Evolutionary conservation across 1,284 basidiomycete species (phyloP).

Genomic region (Ceratobasidium sp.): DNA sequence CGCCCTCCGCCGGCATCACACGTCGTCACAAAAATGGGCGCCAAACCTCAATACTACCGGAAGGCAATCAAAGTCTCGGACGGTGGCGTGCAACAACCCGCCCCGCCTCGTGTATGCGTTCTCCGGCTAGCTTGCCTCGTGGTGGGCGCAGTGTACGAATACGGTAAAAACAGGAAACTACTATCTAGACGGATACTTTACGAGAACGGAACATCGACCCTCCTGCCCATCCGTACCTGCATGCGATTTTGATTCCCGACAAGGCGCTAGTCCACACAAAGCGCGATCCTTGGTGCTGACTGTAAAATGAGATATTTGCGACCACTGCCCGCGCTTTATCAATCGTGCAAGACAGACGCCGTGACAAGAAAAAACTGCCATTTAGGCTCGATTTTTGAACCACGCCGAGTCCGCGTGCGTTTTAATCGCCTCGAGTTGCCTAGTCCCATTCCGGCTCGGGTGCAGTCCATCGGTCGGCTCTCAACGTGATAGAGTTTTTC

Average conservation of each 20-base stretch:
- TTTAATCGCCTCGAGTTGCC: slow-evolving; percentile 27
- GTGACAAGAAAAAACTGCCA: neutral
- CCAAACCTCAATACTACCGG: neutral
- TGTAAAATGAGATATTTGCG: slow-evolving; percentile 24
- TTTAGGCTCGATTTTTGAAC: slow-evolving; percentile 28
- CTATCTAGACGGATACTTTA: neutral
- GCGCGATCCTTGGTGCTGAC: slow-evolving; percentile 24
- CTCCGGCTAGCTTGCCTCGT: slow-evolving; percentile 16
- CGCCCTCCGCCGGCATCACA: neutral
- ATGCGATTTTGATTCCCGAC: slow-evolving; percentile 33
- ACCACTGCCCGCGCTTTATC: slow-evolving; percentile 14
- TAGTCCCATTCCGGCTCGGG: neutral
- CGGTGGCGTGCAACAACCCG: slow-evolving; percentile 1
- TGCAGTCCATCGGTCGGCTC: neutral
- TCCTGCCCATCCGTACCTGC: slow-evolving; percentile 20
- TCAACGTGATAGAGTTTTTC: slow-evolving; percentile 5
- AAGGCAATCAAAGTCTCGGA: neutral
- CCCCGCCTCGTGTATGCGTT: slow-evolving; percentile 8
- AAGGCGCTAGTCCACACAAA: slow-evolving; percentile 34
- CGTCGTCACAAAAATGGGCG: neutral
- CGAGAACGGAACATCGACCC: neutral
- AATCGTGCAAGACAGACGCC: slow-evolving; percentile 8
- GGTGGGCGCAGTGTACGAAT: neutral
- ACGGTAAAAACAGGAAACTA: neutral
- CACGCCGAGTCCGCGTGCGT: slow-evolving; percentile 9